A percentile compares a stretch with the other conserved stretches of the same genome.
Evolutionary conservation across 2,329 filamentous ascomycete genomes (phyloP).

Genomic region (Penicillium capsulatum): DNA sequence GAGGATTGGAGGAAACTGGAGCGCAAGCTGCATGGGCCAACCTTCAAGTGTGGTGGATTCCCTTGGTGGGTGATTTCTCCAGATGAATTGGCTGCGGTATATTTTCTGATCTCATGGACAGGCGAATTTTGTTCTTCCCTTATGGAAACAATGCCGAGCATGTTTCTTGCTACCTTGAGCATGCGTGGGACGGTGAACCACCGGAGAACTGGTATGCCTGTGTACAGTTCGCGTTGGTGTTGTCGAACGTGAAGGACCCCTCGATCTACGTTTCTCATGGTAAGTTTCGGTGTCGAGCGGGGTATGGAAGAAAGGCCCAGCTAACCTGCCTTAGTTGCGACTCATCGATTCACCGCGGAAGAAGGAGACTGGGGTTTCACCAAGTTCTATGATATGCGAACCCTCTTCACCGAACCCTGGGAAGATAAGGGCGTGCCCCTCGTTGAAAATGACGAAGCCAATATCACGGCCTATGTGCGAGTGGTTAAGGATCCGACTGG

Average conservation of each 20-base stretch:
- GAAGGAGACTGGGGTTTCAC: constrained; percentile 99
- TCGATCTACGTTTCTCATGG: constrained; percentile 71
- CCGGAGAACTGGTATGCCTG: constrained; percentile 96
- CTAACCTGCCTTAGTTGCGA: constrained; percentile 54
- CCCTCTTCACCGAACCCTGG: constrained; percentile 75
- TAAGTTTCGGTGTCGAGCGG: constrained; percentile 30
- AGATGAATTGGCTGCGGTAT: neutral
- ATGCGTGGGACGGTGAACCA: constrained; percentile 73
- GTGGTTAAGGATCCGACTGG: constrained; percentile 49
- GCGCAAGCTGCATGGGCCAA: constrained; percentile 80
- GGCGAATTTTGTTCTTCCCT: constrained; percentile 93
- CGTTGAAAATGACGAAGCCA: constrained; percentile 47
- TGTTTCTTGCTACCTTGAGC: constrained; percentile 93
- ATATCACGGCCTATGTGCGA: constrained; percentile 46
- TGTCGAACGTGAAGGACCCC: constrained; percentile 95
- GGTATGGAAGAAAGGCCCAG: neutral
- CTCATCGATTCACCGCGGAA: constrained; percentile 91
- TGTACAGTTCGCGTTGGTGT: constrained; percentile 87
- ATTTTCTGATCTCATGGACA: constrained; percentile 38
- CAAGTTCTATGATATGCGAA: constrained; percentile 83
- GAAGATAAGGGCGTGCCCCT: constrained; percentile 61
- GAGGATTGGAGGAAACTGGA: constrained; percentile 71
- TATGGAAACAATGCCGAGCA: constrained; percentile 92
- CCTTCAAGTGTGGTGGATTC: constrained; percentile 78
- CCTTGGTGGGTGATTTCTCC: constrained; percentile 65